Evolutionary conservation across 179 eudicot genomes (phyloP), one percentile per base, ranked within the genome.

Genomic region (Drosera spatulata): DNA sequence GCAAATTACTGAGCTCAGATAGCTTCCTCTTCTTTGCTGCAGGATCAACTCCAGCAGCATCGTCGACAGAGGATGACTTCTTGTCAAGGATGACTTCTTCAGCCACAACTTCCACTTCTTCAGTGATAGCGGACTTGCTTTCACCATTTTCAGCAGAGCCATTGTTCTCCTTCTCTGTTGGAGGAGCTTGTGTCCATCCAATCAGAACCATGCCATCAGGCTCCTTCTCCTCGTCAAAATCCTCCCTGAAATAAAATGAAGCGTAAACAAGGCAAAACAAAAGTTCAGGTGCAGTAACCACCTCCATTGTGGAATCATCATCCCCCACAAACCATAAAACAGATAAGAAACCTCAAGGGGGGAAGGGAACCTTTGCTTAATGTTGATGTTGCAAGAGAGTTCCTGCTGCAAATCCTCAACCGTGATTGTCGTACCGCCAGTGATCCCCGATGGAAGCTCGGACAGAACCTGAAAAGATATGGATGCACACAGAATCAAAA

Each of bases 381-480:
- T 78, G 74, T 79, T 93, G 65, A 93, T 84, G 66, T 80, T 78
- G 77, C 99, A 89, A 43, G 81, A 61, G 15, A 86, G 79, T 72
- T 89, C 95, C 65, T 86, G 99, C 48, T 73, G 95, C 65, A 89
- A 85, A 81, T 93, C 99, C 83, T 89, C 93, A 66, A 93, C 85
- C 10, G 78, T 77, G 55, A 93, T 72, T 62, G 78, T 67, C 15
- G 96, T 84, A 66, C 97, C 99, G 66, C 93, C 82, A 57, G 78
- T 78, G 38, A 93, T 71, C 44, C 90, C 80, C 70, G 95, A 78
- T 63, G 99, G 96, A 71, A 93, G 86, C 76, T 84, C 81, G 3
- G 81, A 84, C 55, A 89, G 80, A 65, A 89, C 90, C 99, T 93
- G 78, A 66, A 58, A 65, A 63, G 11, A 22, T 49, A 54, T 8